Evolutionary conservation across 2,329 filamentous ascomycete genomes (phyloP).

Genomic region (Aspergillus novoparasiticus): DNA sequence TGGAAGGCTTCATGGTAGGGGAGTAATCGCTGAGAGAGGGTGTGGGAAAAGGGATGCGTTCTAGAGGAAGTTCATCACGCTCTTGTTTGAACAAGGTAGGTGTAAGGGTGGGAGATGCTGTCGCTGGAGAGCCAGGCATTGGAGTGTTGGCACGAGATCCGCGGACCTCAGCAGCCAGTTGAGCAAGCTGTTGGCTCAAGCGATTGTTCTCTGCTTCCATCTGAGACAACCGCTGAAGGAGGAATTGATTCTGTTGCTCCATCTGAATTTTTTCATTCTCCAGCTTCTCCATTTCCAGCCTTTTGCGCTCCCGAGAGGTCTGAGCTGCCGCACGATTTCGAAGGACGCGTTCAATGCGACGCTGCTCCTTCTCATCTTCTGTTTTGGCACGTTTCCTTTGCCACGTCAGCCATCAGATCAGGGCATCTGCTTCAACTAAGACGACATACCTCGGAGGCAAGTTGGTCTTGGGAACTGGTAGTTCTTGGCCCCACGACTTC

Average conservation of each 20-base stretch:
- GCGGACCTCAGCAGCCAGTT: conserved; percentile 51
- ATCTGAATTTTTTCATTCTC: conserved; percentile 65
- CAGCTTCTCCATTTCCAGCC: conserved; percentile 83
- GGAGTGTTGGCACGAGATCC: conserved; percentile 43
- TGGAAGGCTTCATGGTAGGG: conserved; percentile 43
- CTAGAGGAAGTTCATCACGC: conserved; percentile 43
- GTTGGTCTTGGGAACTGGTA: conserved; percentile 95
- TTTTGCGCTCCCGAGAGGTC: conserved; percentile 92
- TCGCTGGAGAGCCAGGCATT: conserved; percentile 37
- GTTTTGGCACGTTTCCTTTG: conserved; percentile 93
- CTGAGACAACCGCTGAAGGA: conserved; percentile 64
- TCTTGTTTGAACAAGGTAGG: conserved; percentile 49
- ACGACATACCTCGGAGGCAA: conserved; percentile 76
- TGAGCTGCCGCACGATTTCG: conserved; percentile 94
- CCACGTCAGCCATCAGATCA: conserved; percentile 14
- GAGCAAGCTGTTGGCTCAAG: conserved; percentile 53
- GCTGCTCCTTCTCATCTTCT: conserved; percentile 97
- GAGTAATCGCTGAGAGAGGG: conserved; percentile 43
- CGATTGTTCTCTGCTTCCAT: conserved; percentile 59
- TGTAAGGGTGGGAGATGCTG: conserved; percentile 43
- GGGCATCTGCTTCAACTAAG: too few species aligned
- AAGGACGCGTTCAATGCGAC: conserved; percentile 93
- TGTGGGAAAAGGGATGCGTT: conserved; percentile 44
- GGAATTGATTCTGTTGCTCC: conserved; percentile 72
- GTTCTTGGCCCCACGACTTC: conserved; percentile 97